Base-by-base conservation (phyloP, 768 basidiomycete genomes). In the Asterophora lycoperdoides region DNA sequence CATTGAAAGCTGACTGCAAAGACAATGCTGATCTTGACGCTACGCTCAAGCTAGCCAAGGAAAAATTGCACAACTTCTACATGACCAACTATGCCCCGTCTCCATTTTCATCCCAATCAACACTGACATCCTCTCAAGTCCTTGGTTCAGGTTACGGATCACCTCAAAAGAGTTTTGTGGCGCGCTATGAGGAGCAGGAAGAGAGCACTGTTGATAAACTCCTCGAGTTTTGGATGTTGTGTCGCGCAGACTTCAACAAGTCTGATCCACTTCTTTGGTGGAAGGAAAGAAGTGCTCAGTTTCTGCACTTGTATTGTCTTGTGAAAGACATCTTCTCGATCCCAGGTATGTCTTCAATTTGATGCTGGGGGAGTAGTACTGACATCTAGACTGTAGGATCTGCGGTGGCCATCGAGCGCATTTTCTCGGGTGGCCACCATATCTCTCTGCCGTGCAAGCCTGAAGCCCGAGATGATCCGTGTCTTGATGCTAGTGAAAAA, bases 241-340 rank as follows among this genome's bases (percentile, higher is more conserved):
- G 53, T n/a, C 49, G 23, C 11, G 55, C 59, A 39, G 60, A 66
- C 38, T 65, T 66, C 41, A 47, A 62, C 5, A 53, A 49, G 1
- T 64, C 60, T 48, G 50, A 68, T 19, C 64, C 64, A 8, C 18
- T 69, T 8, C 36, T 57, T n/a, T 70, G 68, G 68, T 67, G 67
- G 68, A 7, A 17, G 17, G 56, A 35, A 1, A 3, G 20, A 4
- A n/a, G 41, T 3, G 8, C 32, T 38, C 54, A 50, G 39, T 59
- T 59, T 36, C 58, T 58, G 8, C 56, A 59, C 28, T 42, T 59
- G 2, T 63, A 42, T 34, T 35, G 48, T 23, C 41, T 61, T 9
- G 57, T 54, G 30, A 40, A 51, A 10, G 51, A 61, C 34, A 47
- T 63, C 18, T 38, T 60, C 8, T 55, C 46, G 14, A 61, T 60